These are phyloP conservation scores for Theileria parva DNA, from an alignment of 169 alveolate genomes.

Conservation along the genomic window DNA sequence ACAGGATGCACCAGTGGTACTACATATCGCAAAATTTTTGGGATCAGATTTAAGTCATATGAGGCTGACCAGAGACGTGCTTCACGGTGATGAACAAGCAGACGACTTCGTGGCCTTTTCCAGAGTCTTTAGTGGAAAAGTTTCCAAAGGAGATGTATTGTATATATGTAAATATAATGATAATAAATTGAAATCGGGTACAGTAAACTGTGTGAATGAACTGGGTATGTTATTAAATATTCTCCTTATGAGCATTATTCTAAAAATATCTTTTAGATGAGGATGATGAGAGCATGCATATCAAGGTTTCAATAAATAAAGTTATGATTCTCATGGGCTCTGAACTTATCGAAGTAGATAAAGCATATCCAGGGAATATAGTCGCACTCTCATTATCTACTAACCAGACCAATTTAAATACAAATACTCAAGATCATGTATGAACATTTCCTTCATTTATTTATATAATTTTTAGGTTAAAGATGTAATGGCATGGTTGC, in stretches of 20 bases:
- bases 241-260: slow-evolving; percentile 29
- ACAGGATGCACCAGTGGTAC: slow-evolving; percentile 54
- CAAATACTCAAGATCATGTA: slow-evolving; percentile 14
- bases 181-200: background rate
- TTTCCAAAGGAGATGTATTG: slow-evolving; percentile 69
- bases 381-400: slow-evolving; percentile 73
- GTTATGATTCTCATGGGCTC: slow-evolving; percentile 80
- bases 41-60: slow-evolving; percentile 71
- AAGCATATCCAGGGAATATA: slow-evolving; percentile 77
- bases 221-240: background rate
- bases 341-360: slow-evolving; percentile 74
- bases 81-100: slow-evolving; percentile 73
- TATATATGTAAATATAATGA: slow-evolving; percentile 70
- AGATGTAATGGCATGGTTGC: slow-evolving; percentile 69
- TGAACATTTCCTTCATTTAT: background rate
- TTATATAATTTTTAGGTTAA: slow-evolving; percentile 32
- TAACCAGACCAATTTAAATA: background rate
- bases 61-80: slow-evolving; percentile 70
- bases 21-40: slow-evolving; percentile 70
- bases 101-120: slow-evolving; percentile 81
- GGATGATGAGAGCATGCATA: background rate
- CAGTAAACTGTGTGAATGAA: background rate
- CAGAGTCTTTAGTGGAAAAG: slow-evolving; percentile 77
- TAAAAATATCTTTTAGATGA: background rate
- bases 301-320: slow-evolving; percentile 7